A percentile compares a stretch with the other conserved stretches of the same genome.
Evolutionary conservation across 2,329 filamentous ascomycete species (phyloP).

Genomic region (Malbranchea cinnamomea): DNA sequence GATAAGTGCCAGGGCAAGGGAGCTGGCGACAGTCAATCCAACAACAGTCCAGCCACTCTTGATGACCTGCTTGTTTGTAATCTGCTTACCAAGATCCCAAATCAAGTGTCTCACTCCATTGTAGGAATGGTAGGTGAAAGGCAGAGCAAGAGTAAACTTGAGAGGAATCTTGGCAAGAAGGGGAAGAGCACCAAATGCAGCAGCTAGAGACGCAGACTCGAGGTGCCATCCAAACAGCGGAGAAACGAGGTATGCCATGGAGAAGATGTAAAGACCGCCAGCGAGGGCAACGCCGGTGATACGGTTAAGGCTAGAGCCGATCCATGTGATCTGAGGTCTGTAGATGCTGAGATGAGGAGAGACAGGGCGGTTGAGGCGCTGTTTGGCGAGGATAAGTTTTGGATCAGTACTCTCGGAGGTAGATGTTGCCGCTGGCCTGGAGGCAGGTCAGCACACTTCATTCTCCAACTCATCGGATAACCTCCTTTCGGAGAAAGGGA

Average conservation of each 20-base stretch:
- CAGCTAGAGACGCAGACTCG: slow-evolving; percentile 48
- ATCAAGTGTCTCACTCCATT: slow-evolving; percentile 58
- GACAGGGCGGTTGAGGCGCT: slow-evolving; percentile 69
- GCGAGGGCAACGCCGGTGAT: slow-evolving; percentile 65
- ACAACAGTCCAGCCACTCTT: slow-evolving; percentile 50
- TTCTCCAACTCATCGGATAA: no score
- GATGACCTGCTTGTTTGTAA: slow-evolving; percentile 50
- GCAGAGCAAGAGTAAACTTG: slow-evolving; percentile 45
- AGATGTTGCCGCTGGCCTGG: slow-evolving; percentile 12
- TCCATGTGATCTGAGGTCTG: slow-evolving; percentile 73
- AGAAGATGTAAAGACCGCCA: slow-evolving; percentile 65
- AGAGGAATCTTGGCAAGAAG: slow-evolving; percentile 41
- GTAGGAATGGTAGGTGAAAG: slow-evolving; percentile 53
- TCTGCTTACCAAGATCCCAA: slow-evolving; percentile 50
- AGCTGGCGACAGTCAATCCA: slow-evolving; percentile 38
- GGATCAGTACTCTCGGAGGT: slow-evolving; percentile 20
- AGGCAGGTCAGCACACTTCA: slow-evolving; percentile 9
- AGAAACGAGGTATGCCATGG: slow-evolving; percentile 63
- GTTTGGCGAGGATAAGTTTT: slow-evolving; percentile 53
- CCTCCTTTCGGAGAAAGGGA: no score
- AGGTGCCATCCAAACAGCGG: slow-evolving; percentile 60
- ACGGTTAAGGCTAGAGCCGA: slow-evolving; percentile 60
- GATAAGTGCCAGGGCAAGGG: slow-evolving; percentile 33
- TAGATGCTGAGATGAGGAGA: slow-evolving; percentile 79
- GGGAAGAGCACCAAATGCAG: slow-evolving; percentile 48